These are phyloP conservation scores for Gaeumannomyces sp. DNA, from an alignment of 2,329 filamentous ascomycete genomes.

Conservation along the genomic window DNA sequence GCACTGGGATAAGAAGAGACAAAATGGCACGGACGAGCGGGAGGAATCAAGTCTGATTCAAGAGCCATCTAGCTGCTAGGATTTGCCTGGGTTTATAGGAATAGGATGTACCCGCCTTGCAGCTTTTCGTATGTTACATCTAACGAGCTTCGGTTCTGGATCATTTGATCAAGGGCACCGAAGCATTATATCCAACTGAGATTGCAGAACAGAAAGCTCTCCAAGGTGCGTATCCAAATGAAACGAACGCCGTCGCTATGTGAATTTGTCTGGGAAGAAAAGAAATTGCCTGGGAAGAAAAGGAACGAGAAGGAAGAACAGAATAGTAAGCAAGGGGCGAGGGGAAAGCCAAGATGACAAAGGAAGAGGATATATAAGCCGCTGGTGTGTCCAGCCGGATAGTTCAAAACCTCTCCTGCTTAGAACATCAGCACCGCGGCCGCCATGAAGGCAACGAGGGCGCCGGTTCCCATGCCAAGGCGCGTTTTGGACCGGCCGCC, in stretches of 20 bases:
- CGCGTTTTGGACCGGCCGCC: slow-evolving; percentile 16
- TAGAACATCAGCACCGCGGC: slow-evolving; percentile 34
- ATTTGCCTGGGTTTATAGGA: neutral
- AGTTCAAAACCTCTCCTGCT: neutral
- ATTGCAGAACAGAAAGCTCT: slow-evolving; percentile 1
- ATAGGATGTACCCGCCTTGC: neutral
- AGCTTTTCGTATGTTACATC: neutral
- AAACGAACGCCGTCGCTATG: slow-evolving; percentile 25
- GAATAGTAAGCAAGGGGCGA: slow-evolving; percentile 5
- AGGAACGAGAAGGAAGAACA: slow-evolving; percentile 7
- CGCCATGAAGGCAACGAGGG: slow-evolving; percentile 37
- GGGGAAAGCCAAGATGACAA: neutral
- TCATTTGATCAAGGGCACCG: neutral
- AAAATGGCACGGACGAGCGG: too few species aligned
- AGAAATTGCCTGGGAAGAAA: slow-evolving; percentile 4
- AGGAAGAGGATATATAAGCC: neutral
- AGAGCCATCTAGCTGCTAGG: neutral
- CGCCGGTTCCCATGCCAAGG: slow-evolving; percentile 22
- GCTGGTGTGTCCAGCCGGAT: neutral
- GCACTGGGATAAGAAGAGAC: too few species aligned
- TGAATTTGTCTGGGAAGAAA: neutral
- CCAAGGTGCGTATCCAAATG: neutral
- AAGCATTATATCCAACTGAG: neutral
- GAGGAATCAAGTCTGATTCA: too few species aligned
- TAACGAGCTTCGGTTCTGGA: neutral